Percentiles rank a stretch among this genome's conserved stretches.
Evolutionary conservation across 2,329 filamentous ascomycete species (phyloP).

Genomic region (Ceratocystis destructans): DNA sequence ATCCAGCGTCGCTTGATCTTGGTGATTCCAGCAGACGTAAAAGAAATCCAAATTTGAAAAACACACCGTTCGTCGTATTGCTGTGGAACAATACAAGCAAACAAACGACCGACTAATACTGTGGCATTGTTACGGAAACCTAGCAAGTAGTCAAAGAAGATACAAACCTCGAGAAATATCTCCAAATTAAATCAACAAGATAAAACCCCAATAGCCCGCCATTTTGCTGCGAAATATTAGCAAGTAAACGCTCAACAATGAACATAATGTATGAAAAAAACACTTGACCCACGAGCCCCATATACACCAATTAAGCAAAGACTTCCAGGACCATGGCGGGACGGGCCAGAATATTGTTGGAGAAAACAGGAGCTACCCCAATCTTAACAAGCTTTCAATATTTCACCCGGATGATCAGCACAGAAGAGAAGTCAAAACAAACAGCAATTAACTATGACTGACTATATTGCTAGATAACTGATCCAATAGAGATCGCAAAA

Average conservation of each 20-base stretch:
- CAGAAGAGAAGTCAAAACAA: neutral
- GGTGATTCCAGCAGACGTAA: no score
- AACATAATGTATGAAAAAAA: neutral
- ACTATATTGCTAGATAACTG: neutral
- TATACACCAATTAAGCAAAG: neutral
- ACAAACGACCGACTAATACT: no score
- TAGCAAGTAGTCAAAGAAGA: no score
- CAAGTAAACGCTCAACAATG: neutral
- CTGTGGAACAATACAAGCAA: no score
- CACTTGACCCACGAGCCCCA: neutral
- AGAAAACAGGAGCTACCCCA: conserved; percentile 1
- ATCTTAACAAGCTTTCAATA: neutral
- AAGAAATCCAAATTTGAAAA: no score
- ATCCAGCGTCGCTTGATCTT: no score
- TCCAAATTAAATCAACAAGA: no score
- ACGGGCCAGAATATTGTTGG: neutral
- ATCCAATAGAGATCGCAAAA: neutral
- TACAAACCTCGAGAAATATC: no score
- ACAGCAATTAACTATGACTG: neutral
- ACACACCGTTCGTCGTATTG: no score
- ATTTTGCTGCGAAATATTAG: neutral
- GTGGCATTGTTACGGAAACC: no score
- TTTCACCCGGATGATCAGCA: neutral
- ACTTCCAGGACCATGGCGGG: neutral
- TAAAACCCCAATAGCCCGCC: no score